Evolutionary conservation across 2,329 filamentous ascomycete genomes (phyloP).

Genomic region (Coniochaeta ligniaria): DNA sequence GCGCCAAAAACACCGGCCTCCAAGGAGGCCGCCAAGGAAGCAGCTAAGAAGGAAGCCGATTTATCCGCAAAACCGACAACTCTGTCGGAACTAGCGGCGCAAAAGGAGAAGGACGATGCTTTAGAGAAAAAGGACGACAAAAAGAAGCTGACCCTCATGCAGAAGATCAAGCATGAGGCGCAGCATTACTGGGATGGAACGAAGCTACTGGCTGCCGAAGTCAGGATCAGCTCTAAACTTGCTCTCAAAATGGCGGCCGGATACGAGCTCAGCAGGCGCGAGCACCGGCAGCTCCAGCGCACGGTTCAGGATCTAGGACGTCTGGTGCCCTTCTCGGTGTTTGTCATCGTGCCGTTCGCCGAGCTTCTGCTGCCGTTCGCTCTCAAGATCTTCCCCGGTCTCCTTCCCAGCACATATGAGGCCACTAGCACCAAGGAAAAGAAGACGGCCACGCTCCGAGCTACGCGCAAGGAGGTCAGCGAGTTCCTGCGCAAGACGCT

Average conservation of each 20-base stretch:
- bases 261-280: slow-evolving; percentile 90
- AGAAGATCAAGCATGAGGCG: slow-evolving; percentile 91
- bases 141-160: slow-evolving; percentile 82
- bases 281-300: slow-evolving; percentile 84
- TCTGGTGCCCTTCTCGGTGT: slow-evolving; percentile 91
- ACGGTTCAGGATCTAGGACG: slow-evolving; percentile 92
- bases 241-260: slow-evolving; percentile 97
- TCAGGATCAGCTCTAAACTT: slow-evolving; percentile 84
- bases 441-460: slow-evolving; percentile 74
- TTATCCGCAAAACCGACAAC: slow-evolving; percentile 32
- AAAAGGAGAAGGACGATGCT: slow-evolving; percentile 47
- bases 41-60: slow-evolving; percentile 21
- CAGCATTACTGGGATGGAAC: slow-evolving; percentile 98
- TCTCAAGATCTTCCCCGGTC: slow-evolving; percentile 90
- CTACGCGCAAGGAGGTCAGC: slow-evolving; percentile 90
- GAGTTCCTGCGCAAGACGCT: slow-evolving; percentile 82
- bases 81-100: slow-evolving; percentile 55
- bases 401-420: slow-evolving; percentile 96
- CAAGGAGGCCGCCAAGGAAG: slow-evolving; percentile 22
- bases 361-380: slow-evolving; percentile 88
- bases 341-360: slow-evolving; percentile 93
- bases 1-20: slow-evolving; percentile 26
- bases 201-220: slow-evolving; percentile 85
- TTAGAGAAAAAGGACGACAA: slow-evolving; percentile 48
- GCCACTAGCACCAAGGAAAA: slow-evolving; percentile 82